These are phyloP conservation scores for Pochonia chlamydosporia DNA, from an alignment of 2,329 filamentous ascomycete species.

Conservation along the genomic window DNA sequence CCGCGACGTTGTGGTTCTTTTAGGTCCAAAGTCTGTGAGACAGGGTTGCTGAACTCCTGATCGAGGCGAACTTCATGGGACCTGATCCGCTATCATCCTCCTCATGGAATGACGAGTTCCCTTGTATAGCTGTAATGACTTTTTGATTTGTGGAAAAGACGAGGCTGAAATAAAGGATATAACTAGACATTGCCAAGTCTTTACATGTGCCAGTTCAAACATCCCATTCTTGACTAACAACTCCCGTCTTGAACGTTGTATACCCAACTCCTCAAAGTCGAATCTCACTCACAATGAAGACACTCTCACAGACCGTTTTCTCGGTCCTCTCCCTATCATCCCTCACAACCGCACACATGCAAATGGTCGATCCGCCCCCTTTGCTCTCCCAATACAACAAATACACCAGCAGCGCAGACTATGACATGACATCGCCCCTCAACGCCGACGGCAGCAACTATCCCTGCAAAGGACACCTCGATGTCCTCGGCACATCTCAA, in stretches of 20 bases:
- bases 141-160: no score
- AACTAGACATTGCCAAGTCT: neutral
- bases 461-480: slow-evolving; percentile 65
- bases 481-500: slow-evolving; percentile 39
- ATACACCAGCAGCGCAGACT: slow-evolving; percentile 51
- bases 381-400: slow-evolving; percentile 49
- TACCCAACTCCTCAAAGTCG: no score
- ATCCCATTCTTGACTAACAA: no score
- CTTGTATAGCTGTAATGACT: no score
- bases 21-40: no score
- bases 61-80: neutral
- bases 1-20: no score
- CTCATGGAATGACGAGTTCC: slow-evolving; percentile 3
- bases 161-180: no score
- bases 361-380: slow-evolving; percentile 46
- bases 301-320: slow-evolving; percentile 28
- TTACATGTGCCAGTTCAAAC: no score
- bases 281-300: slow-evolving; percentile 33
- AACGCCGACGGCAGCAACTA: slow-evolving; percentile 56
- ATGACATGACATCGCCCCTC: slow-evolving; percentile 67
- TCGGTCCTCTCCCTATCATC: slow-evolving; percentile 1
- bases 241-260: no score
- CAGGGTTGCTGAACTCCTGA: neutral
- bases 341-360: slow-evolving; percentile 44
- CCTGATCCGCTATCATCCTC: no score